phyloP scores from a whole-genome alignment of 257 asterid species.

The Forsythia suspensa region DNA sequence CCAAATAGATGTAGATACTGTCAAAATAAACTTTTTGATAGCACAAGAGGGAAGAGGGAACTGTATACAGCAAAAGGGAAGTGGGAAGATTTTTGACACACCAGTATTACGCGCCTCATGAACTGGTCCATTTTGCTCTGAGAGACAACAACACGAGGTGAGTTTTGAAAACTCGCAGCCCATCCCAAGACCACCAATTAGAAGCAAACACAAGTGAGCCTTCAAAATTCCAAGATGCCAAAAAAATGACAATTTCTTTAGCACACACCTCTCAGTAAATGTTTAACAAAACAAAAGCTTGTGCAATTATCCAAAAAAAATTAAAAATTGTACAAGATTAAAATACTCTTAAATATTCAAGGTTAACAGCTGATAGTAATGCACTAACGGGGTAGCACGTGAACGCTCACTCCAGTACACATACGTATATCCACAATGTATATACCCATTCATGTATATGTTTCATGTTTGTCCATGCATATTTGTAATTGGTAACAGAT shows the following conservation, averaged over 20 bases:
- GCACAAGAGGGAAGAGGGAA: not conserved
- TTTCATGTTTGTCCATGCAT: not conserved
- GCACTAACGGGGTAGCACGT: not conserved
- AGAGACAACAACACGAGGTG: constrained; percentile 43
- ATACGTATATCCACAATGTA: not conserved
- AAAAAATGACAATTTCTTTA: constrained; percentile 11
- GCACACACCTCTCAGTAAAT: constrained; percentile 1
- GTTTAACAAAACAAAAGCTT: not conserved
- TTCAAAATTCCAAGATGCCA: constrained; percentile 22
- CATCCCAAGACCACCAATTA: constrained; percentile 35
- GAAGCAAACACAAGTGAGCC: constrained; percentile 17
- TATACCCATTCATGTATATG: not conserved
- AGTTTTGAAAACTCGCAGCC: constrained; percentile 52
- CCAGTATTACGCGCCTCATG: constrained; percentile 42
- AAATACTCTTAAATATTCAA: not conserved
- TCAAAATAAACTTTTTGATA: constrained; percentile 7
- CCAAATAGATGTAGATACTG: constrained; percentile 10
- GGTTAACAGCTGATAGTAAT: not conserved
- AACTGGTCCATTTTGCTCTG: constrained; percentile 46
- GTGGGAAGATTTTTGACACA: constrained; percentile 19
- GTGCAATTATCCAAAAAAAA: too few relatives aligned
- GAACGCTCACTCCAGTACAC: not conserved
- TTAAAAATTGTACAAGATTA: not conserved
- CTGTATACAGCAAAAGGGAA: not conserved
- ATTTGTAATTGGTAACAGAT: not conserved